Conservation (phyloP, 192 early-diverging fungal species). For the Gonapodya sp. region DNA sequence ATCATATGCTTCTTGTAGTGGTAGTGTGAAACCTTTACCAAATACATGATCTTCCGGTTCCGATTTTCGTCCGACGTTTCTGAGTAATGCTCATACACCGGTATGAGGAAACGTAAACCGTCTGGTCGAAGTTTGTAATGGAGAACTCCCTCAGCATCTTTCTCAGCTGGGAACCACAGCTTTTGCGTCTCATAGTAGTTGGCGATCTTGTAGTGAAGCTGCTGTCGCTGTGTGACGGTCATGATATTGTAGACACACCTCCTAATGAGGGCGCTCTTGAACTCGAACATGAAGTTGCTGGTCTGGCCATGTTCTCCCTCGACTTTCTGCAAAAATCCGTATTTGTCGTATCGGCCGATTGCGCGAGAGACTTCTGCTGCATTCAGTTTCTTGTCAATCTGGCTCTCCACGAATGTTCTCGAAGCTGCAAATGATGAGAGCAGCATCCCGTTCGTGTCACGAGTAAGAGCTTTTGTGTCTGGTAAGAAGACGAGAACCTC, state of each 20-base stretch:
- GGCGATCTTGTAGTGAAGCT: constrained; percentile 32
- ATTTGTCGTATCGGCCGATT: constrained; percentile 27
- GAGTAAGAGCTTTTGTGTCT: not conserved
- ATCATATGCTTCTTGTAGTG: constrained; percentile 29
- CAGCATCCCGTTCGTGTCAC: not conserved
- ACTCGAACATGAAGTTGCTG: constrained; percentile 9
- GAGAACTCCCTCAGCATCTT: constrained; percentile 9
- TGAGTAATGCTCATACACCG: constrained; percentile 36
- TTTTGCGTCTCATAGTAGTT: constrained; percentile 30
- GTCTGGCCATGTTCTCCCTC: constrained; percentile 18
- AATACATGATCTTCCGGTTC: constrained; percentile 31
- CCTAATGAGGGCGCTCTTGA: constrained; percentile 41
- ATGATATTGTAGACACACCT: constrained; percentile 43
- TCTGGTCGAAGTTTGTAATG: not conserved
- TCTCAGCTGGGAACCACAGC: constrained; percentile 21
- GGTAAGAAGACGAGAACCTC: constrained; percentile 30
- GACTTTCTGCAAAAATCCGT: constrained; percentile 27
- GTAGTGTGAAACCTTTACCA: constrained; percentile 27
- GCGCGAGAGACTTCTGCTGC: not conserved
- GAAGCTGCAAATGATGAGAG: not conserved
- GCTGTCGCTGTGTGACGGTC: constrained; percentile 34
- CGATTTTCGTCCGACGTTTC: constrained; percentile 24
- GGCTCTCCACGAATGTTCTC: not conserved
- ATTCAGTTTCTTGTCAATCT: not conserved
- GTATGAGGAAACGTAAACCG: constrained; percentile 17